These are phyloP conservation scores for Chlorokybus atmophyticus DNA, from an alignment of 139 green algal species.

Conservation along the genomic window DNA sequence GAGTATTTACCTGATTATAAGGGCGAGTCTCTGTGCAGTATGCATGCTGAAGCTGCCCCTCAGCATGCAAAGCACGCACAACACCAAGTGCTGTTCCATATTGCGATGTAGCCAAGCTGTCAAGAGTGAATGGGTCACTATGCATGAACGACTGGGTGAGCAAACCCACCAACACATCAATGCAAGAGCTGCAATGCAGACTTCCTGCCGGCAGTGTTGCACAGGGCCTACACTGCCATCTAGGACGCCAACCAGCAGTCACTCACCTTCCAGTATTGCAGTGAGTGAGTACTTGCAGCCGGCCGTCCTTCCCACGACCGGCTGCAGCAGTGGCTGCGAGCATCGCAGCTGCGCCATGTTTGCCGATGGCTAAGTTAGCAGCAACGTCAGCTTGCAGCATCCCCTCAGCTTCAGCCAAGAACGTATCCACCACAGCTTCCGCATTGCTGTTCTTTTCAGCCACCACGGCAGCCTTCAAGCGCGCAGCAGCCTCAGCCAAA, in stretches of 20 bases:
- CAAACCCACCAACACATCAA: too few species aligned
- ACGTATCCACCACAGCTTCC: conserved; percentile 34
- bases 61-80: conserved; percentile 60
- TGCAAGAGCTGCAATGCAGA: too few species aligned
- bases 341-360: conserved; percentile 55
- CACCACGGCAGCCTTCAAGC: conserved; percentile 43
- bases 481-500: conserved; percentile 53
- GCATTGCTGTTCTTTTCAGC: conserved; percentile 11
- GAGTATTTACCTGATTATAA: conserved; percentile 73
- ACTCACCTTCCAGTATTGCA: conserved; percentile 80
- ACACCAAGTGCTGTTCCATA: conserved; percentile 90
- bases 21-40: conserved; percentile 84
- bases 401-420: conserved; percentile 52
- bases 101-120: conserved; percentile 69
- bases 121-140: background rate
- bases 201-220: too few species aligned
- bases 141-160: too few species aligned
- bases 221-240: too few species aligned
- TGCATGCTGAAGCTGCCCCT: conserved; percentile 57
- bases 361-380: conserved; percentile 68
- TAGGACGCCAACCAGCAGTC: too few species aligned
- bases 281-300: conserved; percentile 76
- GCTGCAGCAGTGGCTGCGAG: conserved; percentile 15
- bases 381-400: conserved; percentile 69
- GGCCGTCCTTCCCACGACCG: background rate